Percentiles rank a stretch among this genome's conserved stretches.
Evolutionary conservation across 345 rosid genomes (phyloP).

Genomic region (Firmiana major): DNA sequence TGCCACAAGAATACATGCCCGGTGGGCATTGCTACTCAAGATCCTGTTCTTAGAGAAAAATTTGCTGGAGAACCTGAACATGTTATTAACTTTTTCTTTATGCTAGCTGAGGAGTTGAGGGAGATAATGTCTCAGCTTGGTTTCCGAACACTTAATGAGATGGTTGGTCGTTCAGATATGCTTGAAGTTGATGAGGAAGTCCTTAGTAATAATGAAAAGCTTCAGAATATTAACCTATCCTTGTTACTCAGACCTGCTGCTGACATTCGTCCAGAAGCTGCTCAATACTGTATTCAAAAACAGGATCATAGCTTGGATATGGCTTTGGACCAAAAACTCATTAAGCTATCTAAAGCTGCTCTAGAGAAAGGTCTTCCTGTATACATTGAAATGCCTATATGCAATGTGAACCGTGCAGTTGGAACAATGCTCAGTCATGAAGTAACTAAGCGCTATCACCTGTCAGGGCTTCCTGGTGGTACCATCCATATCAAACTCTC

Average conservation of each 20-base stretch:
- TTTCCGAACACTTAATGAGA: constrained; percentile 72
- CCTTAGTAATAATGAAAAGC: constrained; percentile 66
- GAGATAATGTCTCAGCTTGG: constrained; percentile 97
- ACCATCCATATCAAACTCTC: constrained; percentile 79
- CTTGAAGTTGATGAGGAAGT: constrained; percentile 96
- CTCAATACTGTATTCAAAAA: constrained; percentile 86
- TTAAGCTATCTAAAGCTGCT: constrained; percentile 64
- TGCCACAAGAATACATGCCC: constrained; percentile 99
- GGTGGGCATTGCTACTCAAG: constrained; percentile 99
- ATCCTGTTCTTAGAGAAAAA: constrained; percentile 95
- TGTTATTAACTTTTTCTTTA: constrained; percentile 93
- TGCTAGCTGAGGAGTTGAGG: constrained; percentile 97
- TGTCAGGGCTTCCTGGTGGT: constrained; percentile 87
- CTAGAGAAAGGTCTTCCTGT: constrained; percentile 80
- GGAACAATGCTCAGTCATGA: constrained; percentile 99
- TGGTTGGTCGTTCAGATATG: constrained; percentile 99
- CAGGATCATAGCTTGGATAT: constrained; percentile 97
- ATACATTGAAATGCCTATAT: constrained; percentile 67
- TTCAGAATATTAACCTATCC: constrained; percentile 85
- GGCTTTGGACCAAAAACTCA: constrained; percentile 84
- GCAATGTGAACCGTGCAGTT: constrained; percentile 96
- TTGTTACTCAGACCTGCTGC: constrained; percentile 88
- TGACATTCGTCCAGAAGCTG: constrained; percentile 90
- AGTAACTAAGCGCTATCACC: constrained; percentile 79
- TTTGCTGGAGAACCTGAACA: constrained; percentile 99